A percentile compares a stretch with the other conserved stretches of the same genome.
Evolutionary conservation across 2,329 filamentous ascomycete genomes (phyloP).

Genomic region (Arthroderma sp.): DNA sequence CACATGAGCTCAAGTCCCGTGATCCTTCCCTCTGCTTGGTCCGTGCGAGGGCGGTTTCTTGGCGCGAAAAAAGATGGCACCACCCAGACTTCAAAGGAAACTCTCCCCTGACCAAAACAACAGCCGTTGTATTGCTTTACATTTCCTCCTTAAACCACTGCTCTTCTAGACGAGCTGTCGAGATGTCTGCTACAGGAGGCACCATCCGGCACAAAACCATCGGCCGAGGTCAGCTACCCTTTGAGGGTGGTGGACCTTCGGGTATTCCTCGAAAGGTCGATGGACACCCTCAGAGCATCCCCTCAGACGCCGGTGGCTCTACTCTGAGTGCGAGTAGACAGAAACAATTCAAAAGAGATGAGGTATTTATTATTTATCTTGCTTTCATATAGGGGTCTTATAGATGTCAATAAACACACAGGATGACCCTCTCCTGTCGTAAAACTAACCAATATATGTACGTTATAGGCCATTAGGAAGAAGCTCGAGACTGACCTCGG

Average conservation of each 20-base stretch:
- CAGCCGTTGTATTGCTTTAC: no score
- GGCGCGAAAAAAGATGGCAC: no score
- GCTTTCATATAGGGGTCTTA: background rate
- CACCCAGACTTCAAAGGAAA: no score
- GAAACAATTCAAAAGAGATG: conserved; percentile 95
- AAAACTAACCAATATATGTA: conserved; percentile 11
- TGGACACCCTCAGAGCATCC: conserved; percentile 24
- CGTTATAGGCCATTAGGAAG: conserved; percentile 70
- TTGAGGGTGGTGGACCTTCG: conserved; percentile 41
- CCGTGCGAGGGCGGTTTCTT: no score
- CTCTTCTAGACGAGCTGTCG: conserved; percentile 9
- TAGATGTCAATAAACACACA: no score
- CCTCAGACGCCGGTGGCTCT: conserved; percentile 45
- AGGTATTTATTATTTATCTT: conserved; percentile 48
- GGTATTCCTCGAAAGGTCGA: conserved; percentile 51
- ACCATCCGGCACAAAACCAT: conserved; percentile 44
- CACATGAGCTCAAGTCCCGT: no score
- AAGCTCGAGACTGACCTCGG: conserved; percentile 96
- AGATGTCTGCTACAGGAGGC: conserved; percentile 45
- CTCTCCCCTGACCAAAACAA: no score
- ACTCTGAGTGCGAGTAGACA: conserved; percentile 85
- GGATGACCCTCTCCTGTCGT: no score
- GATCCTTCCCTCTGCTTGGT: no score
- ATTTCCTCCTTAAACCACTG: no score
- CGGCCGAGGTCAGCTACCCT: conserved; percentile 41